Evolutionary conservation across 805 yeast species (phyloP).

Genomic region (Diddensiella caesifluorescens): DNA sequence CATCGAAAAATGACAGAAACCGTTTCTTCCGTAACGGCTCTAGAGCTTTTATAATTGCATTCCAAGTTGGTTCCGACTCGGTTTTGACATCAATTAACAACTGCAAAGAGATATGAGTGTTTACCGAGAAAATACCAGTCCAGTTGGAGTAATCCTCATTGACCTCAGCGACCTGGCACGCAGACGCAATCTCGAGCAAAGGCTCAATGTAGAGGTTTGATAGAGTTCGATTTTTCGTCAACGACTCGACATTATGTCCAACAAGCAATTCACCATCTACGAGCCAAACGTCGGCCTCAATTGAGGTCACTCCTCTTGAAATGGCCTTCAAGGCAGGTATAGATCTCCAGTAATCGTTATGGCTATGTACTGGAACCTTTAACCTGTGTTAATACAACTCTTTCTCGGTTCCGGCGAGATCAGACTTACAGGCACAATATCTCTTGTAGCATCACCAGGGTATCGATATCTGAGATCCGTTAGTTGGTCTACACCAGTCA

Average conservation of each 20-base stretch:
- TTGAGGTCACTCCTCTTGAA: slow-evolving; percentile 46
- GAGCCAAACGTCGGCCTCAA: slow-evolving; percentile 66
- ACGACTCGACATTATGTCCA: neutral
- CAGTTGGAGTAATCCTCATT: neutral
- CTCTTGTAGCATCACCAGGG: slow-evolving; percentile 1
- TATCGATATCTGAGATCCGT: neutral
- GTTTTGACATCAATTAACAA: slow-evolving; percentile 61
- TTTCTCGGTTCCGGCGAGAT: neutral
- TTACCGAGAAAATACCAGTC: slow-evolving; percentile 10
- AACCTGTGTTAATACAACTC: neutral
- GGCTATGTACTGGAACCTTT: slow-evolving; percentile 49
- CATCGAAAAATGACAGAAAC: slow-evolving; percentile 45
- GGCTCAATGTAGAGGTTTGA: neutral
- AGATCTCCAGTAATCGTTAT: slow-evolving; percentile 63
- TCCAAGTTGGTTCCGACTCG: slow-evolving; percentile 41
- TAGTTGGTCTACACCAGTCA: neutral
- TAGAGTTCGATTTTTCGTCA: neutral
- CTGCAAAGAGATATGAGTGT: slow-evolving; percentile 37
- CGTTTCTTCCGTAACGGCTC: slow-evolving; percentile 43
- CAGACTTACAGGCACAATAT: neutral
- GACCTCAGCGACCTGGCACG: neutral
- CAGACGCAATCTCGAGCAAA: slow-evolving; percentile 1
- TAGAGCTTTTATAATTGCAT: slow-evolving; percentile 41
- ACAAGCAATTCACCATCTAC: slow-evolving; percentile 14
- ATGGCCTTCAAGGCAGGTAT: slow-evolving; percentile 56